Evolutionary conservation across 1,284 basidiomycete genomes (phyloP).

Genomic region (Cerioporus squamosus): DNA sequence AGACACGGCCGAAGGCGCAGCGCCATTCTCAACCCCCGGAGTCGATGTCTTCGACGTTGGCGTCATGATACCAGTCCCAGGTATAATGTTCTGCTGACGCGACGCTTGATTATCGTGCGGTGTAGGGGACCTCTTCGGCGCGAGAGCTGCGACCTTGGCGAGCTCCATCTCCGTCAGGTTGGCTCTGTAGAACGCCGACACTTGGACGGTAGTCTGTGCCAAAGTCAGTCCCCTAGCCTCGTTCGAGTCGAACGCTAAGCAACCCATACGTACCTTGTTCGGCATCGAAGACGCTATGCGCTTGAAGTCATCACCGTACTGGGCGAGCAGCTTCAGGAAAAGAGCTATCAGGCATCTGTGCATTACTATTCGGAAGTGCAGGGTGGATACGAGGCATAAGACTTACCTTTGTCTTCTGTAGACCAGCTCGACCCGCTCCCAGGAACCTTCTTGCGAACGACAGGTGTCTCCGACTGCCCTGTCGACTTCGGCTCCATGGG

Average conservation of each 20-base stretch:
- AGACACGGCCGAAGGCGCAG: conserved; percentile 1
- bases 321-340: conserved; percentile 67
- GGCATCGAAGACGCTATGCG: conserved; percentile 76
- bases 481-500: conserved; percentile 32
- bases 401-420: conserved; percentile 61
- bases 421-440: conserved; percentile 48
- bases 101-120: conserved; percentile 24
- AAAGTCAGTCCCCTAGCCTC: conserved; percentile 5
- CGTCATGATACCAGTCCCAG: conserved; percentile 23
- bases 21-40: conserved; percentile 8
- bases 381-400: conserved; percentile 30
- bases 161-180: conserved; percentile 52
- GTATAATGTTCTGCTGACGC: not conserved
- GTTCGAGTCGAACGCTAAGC: not conserved
- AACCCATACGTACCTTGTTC: conserved; percentile 57
- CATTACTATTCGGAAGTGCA: conserved; percentile 51
- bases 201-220: conserved; percentile 74
- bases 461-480: conserved; percentile 34
- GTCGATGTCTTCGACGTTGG: conserved; percentile 15
- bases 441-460: conserved; percentile 39
- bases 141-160: conserved; percentile 40
- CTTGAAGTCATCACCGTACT: conserved; percentile 79
- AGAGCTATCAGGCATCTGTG: conserved; percentile 43
- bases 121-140: conserved; percentile 39
- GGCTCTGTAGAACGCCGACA: conserved; percentile 67